Evolutionary conservation across 75 land plant species (phyloP).

Genomic region (Cunninghamia lanceolata): DNA sequence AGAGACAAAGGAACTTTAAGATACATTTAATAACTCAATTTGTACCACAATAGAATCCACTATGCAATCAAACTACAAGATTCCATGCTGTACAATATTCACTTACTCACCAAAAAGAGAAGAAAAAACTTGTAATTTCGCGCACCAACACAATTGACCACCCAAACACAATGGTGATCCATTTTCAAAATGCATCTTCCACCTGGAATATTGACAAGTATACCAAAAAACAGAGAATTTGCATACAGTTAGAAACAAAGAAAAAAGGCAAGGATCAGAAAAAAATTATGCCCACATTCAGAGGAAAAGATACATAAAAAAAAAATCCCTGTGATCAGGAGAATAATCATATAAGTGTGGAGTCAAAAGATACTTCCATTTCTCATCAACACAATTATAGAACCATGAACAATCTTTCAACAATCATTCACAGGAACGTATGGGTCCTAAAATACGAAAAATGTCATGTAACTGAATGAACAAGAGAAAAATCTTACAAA

Average conservation of each 20-base stretch:
- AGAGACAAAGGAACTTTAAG: background rate
- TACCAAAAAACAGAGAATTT: background rate
- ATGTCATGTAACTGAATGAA: background rate
- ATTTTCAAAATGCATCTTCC: constrained; percentile 86
- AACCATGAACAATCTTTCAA: background rate
- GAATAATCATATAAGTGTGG: background rate
- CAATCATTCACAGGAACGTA: background rate
- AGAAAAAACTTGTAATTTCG: constrained; percentile 89
- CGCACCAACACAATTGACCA: constrained; percentile 95
- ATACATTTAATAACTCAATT: background rate
- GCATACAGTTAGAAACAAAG: background rate
- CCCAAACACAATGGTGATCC: constrained; percentile 99
- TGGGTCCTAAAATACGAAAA: background rate
- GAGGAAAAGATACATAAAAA: background rate
- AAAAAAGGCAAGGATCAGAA: background rate
- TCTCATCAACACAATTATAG: background rate
- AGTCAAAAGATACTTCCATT: background rate
- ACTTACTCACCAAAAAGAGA: constrained; percentile 67
- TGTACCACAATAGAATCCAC: background rate
- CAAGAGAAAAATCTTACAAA: constrained; percentile 51
- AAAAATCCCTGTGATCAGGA: background rate
- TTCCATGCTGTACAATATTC: background rate
- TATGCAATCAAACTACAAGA: background rate
- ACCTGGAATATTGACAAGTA: constrained; percentile 30
- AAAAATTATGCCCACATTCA: background rate